A percentile compares a stretch with the other conserved stretches of the same genome.
Conservation (phyloP, 116 monocot species). For the Posidonia oceanica region DNA sequence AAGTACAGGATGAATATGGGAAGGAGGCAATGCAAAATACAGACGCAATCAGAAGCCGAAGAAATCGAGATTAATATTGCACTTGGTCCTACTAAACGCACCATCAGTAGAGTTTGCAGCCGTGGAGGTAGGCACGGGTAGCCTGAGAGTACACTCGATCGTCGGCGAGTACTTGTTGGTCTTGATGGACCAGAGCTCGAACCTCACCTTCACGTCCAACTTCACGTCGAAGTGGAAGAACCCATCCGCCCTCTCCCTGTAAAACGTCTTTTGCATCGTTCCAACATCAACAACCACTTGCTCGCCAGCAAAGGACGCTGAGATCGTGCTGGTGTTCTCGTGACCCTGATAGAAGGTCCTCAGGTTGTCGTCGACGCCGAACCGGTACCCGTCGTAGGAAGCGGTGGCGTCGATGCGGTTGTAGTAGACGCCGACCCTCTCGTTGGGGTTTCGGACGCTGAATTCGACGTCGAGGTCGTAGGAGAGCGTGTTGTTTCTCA, state of each 20-base stretch:
- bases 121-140: conserved; percentile 13
- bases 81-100: conserved; percentile 20
- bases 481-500: conserved; percentile 21
- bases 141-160: conserved; percentile 15
- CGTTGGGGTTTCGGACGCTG: conserved; percentile 51
- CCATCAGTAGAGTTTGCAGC: neutral
- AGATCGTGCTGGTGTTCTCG: conserved; percentile 38
- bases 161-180: conserved; percentile 21
- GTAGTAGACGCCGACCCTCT: conserved; percentile 54
- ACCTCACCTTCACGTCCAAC: conserved; percentile 22
- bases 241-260: conserved; percentile 16
- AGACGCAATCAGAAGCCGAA: conserved; percentile 22
- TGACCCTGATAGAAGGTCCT: conserved; percentile 55
- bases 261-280: neutral
- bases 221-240: conserved; percentile 15
- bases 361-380: conserved; percentile 18
- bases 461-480: conserved; percentile 32
- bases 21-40: no score
- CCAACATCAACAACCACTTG: neutral
- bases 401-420: conserved; percentile 35
- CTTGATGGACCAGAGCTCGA: conserved; percentile 32
- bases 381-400: conserved; percentile 37
- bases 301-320: conserved; percentile 23
- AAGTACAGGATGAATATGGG: no score
- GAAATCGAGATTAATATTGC: conserved; percentile 17